Base-by-base conservation (phyloP, 2,329 filamentous ascomycete species). In the Exophiala bonariae region DNA sequence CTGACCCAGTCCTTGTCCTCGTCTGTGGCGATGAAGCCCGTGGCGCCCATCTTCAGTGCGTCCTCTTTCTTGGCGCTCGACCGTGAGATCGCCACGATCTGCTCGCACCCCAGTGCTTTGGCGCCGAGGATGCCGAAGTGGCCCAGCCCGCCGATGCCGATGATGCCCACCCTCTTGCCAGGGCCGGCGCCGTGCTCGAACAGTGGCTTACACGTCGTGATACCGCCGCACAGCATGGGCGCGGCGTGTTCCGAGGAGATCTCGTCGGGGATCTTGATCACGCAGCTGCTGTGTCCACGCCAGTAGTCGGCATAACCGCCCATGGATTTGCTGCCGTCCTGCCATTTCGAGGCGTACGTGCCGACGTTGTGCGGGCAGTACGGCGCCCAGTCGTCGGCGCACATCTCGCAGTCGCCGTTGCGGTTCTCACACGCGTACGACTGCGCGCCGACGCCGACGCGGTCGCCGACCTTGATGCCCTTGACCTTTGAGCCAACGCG, bases 151-250 rank as follows among this genome's bases (percentile, higher is more conserved):
- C 87, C 87, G 10, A 91, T 73, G 5, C 87, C 86, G 10, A 89
- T 72, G 43, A 92, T 79, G 0, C 82, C 87, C 0, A 92, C 84
- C 3, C 69, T 75, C 65, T 86, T 87, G 3, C 86, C 87, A 0
- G 84, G 83, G 0, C 87, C 87, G 26, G 81, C 77, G 1, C 80
- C 81, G 28, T 86, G 82, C 20, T 83, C 77, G 40, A 77, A 77
- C 13, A 93, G 67, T 0, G 88, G 87, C 3, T 79, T 78, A 62
- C 80, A 93, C 0, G 85, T 78, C 0, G 88, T 93, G 42, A 92
- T 76, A 1, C 89, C 88, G 1, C 82, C 88, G 61, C 88, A 92
- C 26, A 92, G 74, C 71, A 92, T 81, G 1, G 87, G 87, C 2
- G 86, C 79, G 2, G 77, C 79, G 47, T 76, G 70, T 4, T 70